phyloP scores from a whole-genome alignment of 768 basidiomycete species.

The Royoungia palumana region DNA sequence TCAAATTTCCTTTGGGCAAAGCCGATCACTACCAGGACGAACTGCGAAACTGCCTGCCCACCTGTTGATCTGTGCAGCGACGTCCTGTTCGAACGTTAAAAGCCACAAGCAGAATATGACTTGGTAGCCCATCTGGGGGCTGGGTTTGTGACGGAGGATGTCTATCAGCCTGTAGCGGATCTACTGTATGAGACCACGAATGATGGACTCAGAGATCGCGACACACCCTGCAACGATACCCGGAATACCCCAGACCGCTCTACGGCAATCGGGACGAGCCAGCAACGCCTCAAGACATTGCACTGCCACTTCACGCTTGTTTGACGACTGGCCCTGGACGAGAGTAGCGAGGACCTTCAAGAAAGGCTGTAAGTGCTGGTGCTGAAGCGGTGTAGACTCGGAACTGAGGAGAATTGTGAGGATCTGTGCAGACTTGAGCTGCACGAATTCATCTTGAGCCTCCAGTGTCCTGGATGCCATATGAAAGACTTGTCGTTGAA shows the following conservation, averaged over 20 bases:
- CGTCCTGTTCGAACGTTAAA: slow-evolving; percentile 82
- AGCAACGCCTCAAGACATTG: slow-evolving; percentile 87
- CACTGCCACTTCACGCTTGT: slow-evolving; percentile 85
- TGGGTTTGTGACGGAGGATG: slow-evolving; percentile 73
- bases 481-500: slow-evolving; percentile 3
- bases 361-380: slow-evolving; percentile 57
- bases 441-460: slow-evolving; percentile 91
- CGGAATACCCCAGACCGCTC: slow-evolving; percentile 75
- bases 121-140: slow-evolving; percentile 95
- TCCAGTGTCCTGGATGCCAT: slow-evolving; percentile 60
- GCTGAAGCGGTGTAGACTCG: slow-evolving; percentile 46
- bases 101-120: slow-evolving; percentile 92
- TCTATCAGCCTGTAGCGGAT: slow-evolving; percentile 65
- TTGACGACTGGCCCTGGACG: slow-evolving; percentile 54
- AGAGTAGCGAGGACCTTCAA: slow-evolving; percentile 56
- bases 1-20: slow-evolving; percentile 70
- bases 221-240: slow-evolving; percentile 66
- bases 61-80: slow-evolving; percentile 88
- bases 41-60: slow-evolving; percentile 33
- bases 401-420: slow-evolving; percentile 78
- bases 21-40: slow-evolving; percentile 3
- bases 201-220: neutral
- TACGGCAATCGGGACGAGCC: slow-evolving; percentile 74
- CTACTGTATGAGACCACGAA: neutral
- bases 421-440: slow-evolving; percentile 85